Evolutionary conservation across 306 rosid species (phyloP).

Genomic region (Nissolia schottii): DNA sequence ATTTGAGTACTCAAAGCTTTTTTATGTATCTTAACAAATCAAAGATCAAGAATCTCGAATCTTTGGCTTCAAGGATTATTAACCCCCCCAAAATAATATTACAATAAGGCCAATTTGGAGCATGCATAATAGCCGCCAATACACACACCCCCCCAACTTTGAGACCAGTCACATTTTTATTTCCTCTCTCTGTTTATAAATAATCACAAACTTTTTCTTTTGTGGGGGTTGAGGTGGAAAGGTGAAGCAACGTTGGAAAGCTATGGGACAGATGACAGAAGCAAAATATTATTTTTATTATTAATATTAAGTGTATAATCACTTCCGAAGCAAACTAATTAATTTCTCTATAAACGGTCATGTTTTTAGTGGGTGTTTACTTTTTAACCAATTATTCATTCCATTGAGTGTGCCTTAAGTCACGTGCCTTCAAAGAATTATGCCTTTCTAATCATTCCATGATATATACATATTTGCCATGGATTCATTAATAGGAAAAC

Average conservation of each 20-base stretch:
- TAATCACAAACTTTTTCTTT: constrained; percentile 35
- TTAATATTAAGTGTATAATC: constrained; percentile 39
- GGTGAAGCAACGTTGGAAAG: constrained; percentile 67
- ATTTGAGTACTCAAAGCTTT: constrained; percentile 27
- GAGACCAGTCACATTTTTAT: constrained; percentile 18
- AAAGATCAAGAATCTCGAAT: constrained; percentile 30
- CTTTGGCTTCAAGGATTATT: constrained; percentile 53
- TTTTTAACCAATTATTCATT: constrained; percentile 59
- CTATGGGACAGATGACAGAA: constrained; percentile 25
- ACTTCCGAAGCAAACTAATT: constrained; percentile 67
- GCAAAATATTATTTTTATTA: constrained; percentile 28
- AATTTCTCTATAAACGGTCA: constrained; percentile 38
- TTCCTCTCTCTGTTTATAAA: neutral
- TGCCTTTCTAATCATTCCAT: constrained; percentile 44
- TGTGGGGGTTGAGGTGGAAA: constrained; percentile 72
- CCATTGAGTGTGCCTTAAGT: constrained; percentile 61
- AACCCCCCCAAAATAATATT: constrained; percentile 25
- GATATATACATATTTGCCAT: neutral
- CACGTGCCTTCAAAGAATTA: constrained; percentile 43
- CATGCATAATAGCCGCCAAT: constrained; percentile 46
- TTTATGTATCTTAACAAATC: constrained; percentile 4
- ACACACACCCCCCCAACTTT: constrained; percentile 11
- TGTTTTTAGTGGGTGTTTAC: constrained; percentile 58
- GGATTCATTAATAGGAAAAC: constrained; percentile 18
- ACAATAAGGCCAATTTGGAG: constrained; percentile 22